A percentile compares a stretch with the other conserved stretches of the same genome.
These are phyloP conservation scores for Penicillium hesseltinei DNA, from an alignment of 2,329 filamentous ascomycete genomes.

Conservation along the genomic window DNA sequence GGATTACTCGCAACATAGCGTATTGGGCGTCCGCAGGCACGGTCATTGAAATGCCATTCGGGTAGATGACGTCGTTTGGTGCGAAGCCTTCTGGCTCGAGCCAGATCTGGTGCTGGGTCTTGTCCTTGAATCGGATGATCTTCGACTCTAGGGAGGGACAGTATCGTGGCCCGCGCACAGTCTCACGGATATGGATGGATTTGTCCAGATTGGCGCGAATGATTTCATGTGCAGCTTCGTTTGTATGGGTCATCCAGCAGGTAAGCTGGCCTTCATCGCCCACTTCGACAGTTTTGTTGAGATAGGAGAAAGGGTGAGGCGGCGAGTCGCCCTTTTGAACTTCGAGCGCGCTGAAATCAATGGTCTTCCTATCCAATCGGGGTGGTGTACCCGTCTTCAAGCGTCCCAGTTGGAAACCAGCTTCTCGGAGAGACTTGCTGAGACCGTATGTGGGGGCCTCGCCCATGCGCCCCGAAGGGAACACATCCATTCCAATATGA, in stretches of 20 bases:
- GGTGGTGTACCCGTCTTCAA: conserved; percentile 96
- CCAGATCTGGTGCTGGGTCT: conserved; percentile 85
- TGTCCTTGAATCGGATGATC: conserved; percentile 80
- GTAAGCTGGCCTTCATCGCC: conserved; percentile 67
- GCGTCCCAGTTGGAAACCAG: conserved; percentile 84
- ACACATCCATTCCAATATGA: conserved; percentile 83
- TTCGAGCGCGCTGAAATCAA: conserved; percentile 72
- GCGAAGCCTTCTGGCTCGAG: conserved; percentile 94
- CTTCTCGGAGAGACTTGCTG: conserved; percentile 83
- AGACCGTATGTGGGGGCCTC: conserved; percentile 90
- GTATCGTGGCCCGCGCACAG: conserved; percentile 89
- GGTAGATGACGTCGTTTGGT: conserved; percentile 79
- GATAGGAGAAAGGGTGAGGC: conserved; percentile 85
- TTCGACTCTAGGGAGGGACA: conserved; percentile 96
- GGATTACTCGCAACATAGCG: conserved; percentile 78
- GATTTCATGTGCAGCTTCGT: conserved; percentile 75
- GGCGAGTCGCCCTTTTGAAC: conserved; percentile 79
- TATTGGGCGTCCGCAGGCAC: conserved; percentile 85
- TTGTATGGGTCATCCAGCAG: conserved; percentile 89
- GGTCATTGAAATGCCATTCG: conserved; percentile 96
- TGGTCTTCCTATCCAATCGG: conserved; percentile 75
- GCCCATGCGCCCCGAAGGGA: conserved; percentile 85
- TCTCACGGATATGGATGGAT: conserved; percentile 93
- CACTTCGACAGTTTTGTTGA: conserved; percentile 76
- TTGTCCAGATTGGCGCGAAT: conserved; percentile 90